Base-by-base conservation (phyloP, 2,329 filamentous ascomycete genomes). In the Akanthomyces lecanii region DNA sequence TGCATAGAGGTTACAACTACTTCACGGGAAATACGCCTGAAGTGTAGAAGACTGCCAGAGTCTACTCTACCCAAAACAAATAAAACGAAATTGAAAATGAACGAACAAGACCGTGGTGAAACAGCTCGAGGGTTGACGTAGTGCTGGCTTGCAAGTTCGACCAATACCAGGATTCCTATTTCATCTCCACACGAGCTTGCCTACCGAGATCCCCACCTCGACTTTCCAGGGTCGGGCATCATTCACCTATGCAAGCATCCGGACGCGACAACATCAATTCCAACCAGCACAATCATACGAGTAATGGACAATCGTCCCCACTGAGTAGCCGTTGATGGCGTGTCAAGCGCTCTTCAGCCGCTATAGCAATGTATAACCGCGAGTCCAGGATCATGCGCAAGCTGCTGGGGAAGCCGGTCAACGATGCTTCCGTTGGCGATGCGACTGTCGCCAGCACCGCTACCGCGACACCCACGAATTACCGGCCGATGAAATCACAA, bases 361-460 rank as follows among this genome's bases (percentile, higher is more conserved):
- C 68, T 67, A 66, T 67, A 66, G 72, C 62, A 66, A 82, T 82
- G 80, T 82, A 82, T 74, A 82, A 79, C 66, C 79, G 76, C 73
- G 76, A 83, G 68, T 81, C 79, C 65, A 82, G 77, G 74, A 84
- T 84, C 66, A 85, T 87, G 80, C 82, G 84, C 71, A 84, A 85
- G 76, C 80, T 86, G 28, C 80, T 86, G 38, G 83, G 84, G 71
- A 84, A 84, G 69, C 75, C 78, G 64, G 73, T 78, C 33, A 75
- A 77, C 67, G 80, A 83, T 65, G 76, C 80, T 65, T 73, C 77
- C 48, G 71, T 78, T 63, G 79, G 78, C 65, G 76, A 81, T 66
- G 72, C 77, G 16, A 75, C 78, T 47, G 73, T 82, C 63, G 78
- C 82, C 62, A 80, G 77, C 69, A 80, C 82, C 3, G 76, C 74